Base-by-base conservation (phyloP, 2,329 filamentous ascomycete species). In the Alternaria sp. region DNA sequence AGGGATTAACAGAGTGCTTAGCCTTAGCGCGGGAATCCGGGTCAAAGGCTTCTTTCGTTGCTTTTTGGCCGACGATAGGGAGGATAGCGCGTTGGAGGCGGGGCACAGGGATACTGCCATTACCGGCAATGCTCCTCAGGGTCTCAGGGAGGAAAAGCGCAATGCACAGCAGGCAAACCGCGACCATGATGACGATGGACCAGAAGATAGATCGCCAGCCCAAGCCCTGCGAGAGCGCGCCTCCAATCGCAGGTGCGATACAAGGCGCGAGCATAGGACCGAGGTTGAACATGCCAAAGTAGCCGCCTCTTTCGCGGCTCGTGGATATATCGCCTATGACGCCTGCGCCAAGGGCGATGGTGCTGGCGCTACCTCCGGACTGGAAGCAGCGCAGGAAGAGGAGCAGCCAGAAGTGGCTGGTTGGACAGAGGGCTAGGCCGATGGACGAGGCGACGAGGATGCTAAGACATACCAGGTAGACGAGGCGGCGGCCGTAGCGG, bases 281-380 rank as follows among this genome's bases (percentile, higher is more conserved):
- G 83, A 84, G 30, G 85, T 86, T 19, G 90, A 87, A 63, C 89
- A 86, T 54, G 88, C 91, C 81, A 73, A 94, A 90, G 73, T 91
- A 94, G 59, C 85, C 87, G 3, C 92, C 92, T 69, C 92, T 83
- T 76, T 95, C 90, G 0, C 87, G 85, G 49, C 86, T 88, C 0
- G 90, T 88, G 0, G 89, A 85, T 6, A 93, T 85, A 70, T 96
- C 92, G 1, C 90, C 89, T 13, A 94, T 86, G 2, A 93, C 88
- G 2, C 89, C 92, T 64, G 86, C 90, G 0, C 87, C 88, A 1
- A 96, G 82, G 0, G 91, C 74, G 28, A 83, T 82, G 4, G 80
- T 82, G 23, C 77, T 77, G 5, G 77, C 78, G 49, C 77, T 79
- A 1, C 81, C 81, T 59, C 76, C 69, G 64, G 79, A 77, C 61